Evolutionary conservation across 1,139 yeast species (phyloP), one percentile per base, ranked within the genome.

Genomic region (Taphrina deformans): DNA sequence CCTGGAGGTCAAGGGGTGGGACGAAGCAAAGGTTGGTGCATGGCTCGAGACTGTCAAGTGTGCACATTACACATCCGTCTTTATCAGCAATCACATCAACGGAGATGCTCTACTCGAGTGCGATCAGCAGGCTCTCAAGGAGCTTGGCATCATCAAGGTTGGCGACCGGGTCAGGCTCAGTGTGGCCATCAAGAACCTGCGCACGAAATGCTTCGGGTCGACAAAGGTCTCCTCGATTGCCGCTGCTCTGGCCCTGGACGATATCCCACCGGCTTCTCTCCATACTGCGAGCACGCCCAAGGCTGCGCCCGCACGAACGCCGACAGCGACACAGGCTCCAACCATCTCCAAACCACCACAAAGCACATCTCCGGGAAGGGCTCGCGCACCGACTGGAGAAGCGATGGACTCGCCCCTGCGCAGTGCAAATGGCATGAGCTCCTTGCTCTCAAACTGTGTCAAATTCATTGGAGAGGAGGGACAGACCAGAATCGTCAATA

Each of bases 81-180:
- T 73, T 59, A 67, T 65, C 55, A 72, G 71, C 66, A 76, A 86
- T 71, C 87, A 84, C 33, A 83, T 90, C 68, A 80, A 85, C 0
- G 79, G 81, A 52, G 88, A 85, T 58, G 76, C 89, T 4, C 73
- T 89, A 14, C 77, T 84, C 1, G 88, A 84, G 67, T 75, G 91
- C 59, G 97, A 90, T 72, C 80, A 83, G 44, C 79, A 77, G n/a
- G 83, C 91, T 0, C 79, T 93, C 65, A 82, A 81, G 65, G 96
- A 88, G 68, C 74, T 93, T 7, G 97, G 97, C 0, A 77, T 93
- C n/a, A 70, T 71, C 21, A 87, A 84, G 70, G 82, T 93, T 9
- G 98, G 98, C 0, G 98, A 93, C 74, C 78, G 97, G 38, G 79
- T 93, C 40, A 79, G 87, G 38, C 73, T 89, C 7, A 85, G 84